Percentiles rank a stretch among this genome's conserved stretches.
Evolutionary conservation across 225 moss, liverwort and hornwort species (phyloP).

Genomic region (Bryoerythrophyllum caledonicum): DNA sequence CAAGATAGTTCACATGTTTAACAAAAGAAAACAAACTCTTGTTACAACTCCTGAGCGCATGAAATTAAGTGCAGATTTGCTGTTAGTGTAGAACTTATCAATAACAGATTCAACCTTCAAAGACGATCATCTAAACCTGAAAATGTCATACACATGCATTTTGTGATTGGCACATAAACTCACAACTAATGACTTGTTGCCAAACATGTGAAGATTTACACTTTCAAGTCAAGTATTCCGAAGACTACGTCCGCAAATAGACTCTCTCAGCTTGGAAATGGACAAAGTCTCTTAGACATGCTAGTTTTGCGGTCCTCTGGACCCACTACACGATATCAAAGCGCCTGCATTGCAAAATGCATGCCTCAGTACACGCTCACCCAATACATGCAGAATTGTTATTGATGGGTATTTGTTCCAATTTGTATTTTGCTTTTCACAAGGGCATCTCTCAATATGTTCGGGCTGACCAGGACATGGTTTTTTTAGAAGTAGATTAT

Average conservation of each 20-base stretch:
- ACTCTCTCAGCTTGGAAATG: not conserved
- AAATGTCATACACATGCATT: not conserved
- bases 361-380: not conserved
- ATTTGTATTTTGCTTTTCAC: too few relatives aligned
- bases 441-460: too few relatives aligned
- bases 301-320: not conserved
- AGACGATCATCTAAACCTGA: not conserved
- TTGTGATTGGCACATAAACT: not conserved
- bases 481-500: too few relatives aligned
- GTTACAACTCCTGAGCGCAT: not conserved
- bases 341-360: not conserved
- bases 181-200: not conserved
- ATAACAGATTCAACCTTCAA: constrained; percentile 8
- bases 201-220: not conserved
- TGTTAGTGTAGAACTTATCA: not conserved
- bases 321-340: not conserved
- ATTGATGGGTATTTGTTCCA: not conserved
- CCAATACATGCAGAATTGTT: not conserved
- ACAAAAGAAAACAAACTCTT: too few relatives aligned
- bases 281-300: not conserved
- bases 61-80: not conserved
- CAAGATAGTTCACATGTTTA: too few relatives aligned
- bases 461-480: too few relatives aligned
- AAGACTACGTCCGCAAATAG: not conserved
- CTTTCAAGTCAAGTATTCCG: not conserved